These are phyloP conservation scores for Peniophora sp. DNA, from an alignment of 1,284 basidiomycete species.

Conservation along the genomic window DNA sequence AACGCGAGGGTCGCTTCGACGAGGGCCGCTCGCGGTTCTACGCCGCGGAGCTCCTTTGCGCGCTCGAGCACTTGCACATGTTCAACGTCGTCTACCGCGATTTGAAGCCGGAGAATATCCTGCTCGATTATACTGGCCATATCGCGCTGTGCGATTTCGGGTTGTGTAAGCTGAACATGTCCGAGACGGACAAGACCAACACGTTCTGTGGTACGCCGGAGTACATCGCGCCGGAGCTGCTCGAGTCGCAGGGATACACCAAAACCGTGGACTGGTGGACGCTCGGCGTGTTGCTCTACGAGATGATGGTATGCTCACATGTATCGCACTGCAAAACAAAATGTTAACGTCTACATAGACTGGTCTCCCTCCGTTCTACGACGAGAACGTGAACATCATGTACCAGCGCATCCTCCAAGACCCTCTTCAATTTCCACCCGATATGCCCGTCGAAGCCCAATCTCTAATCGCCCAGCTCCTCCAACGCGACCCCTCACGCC, in stretches of 20 bases:
- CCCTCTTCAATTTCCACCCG: slow-evolving; percentile 88
- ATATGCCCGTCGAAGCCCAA: slow-evolving; percentile 84
- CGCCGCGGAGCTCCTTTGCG: slow-evolving; percentile 90
- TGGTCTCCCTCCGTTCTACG: slow-evolving; percentile 96
- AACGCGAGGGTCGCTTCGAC: slow-evolving; percentile 95
- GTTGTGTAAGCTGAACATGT: slow-evolving; percentile 99
- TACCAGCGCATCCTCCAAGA: slow-evolving; percentile 96
- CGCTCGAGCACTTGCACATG: slow-evolving; percentile 92
- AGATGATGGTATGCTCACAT: slow-evolving; percentile 77
- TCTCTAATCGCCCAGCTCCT: slow-evolving; percentile 85
- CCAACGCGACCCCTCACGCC: slow-evolving; percentile 79
- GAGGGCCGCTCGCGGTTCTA: slow-evolving; percentile 93
- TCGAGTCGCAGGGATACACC: slow-evolving; percentile 96
- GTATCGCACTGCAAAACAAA: not conserved
- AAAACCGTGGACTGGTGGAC: slow-evolving; percentile 99
- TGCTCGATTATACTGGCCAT: slow-evolving; percentile 95
- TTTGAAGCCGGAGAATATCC: slow-evolving; percentile 95
- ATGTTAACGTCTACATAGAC: slow-evolving; percentile 40
- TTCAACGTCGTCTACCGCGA: slow-evolving; percentile 99
- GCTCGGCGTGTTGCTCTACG: slow-evolving; percentile 92
- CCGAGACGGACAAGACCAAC: slow-evolving; percentile 95
- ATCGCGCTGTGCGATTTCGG: slow-evolving; percentile 98
- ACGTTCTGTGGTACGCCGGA: slow-evolving; percentile 99
- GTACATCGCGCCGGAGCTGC: slow-evolving; percentile 92
- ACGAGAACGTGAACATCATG: slow-evolving; percentile 97